Evolutionary conservation across 1,139 yeast species (phyloP), one percentile per base, ranked within the genome.

Genomic region (Yamadazyma sp.): DNA sequence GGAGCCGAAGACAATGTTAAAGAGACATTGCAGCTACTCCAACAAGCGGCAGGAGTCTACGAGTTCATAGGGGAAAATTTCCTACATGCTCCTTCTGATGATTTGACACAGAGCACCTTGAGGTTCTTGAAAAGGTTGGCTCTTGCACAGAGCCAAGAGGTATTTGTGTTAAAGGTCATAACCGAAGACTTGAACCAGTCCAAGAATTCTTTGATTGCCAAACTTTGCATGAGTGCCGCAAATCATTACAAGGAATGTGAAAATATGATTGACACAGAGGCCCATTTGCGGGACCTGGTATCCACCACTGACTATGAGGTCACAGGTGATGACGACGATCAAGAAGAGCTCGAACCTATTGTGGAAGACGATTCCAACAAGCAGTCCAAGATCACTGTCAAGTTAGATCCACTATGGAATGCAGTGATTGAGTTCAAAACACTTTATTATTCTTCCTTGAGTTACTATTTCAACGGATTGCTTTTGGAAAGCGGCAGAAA

Each of bases 91-190:
- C 97, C 98, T 0, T 81, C 92, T 5, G 70, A 75, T 3, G 98
- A 92, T 58, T 65, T 91, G 42, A 72, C 77, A 42, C 86, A 84
- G 37, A 79, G 83, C 24, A 81, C 89, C 1, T 79, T 87, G 15
- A 73, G 73, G 37, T 84, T 87, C 36, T 70, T 91, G 41, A 61
- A 74, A 12, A 75, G 75, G 48, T 60, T 91, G 44, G 79, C 83
- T 79, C 68, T 88, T 43, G 94, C 95, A 0, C 96, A 92, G 58
- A 87, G 94, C 2, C 97, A 89, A 57, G 97, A 92, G 51, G 75
- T 86, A 9, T 89, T 91, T 56, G 65, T 84, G 4, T 63, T 83
- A 53, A 84, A 80, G 49, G 76, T 83, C 22, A 62, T 88, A 31
- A 73, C 72, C 35, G 70, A 68, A 6, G 77, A 72, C 47, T 50